Evolutionary conservation across 768 basidiomycete species (phyloP).

Genomic region (Phaffia australis): DNA sequence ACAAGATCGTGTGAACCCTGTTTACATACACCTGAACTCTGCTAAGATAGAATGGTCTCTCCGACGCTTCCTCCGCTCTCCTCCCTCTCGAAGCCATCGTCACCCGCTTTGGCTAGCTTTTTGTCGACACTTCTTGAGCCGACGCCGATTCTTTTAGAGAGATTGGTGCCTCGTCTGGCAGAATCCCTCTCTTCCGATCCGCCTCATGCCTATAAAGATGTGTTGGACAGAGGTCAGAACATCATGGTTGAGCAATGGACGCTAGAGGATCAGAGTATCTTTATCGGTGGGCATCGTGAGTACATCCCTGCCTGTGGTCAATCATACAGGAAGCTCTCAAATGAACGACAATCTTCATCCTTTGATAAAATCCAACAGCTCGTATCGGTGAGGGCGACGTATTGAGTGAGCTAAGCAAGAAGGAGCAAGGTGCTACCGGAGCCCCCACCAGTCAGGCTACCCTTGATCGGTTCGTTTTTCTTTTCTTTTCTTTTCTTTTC

Average conservation of each 20-base stretch:
- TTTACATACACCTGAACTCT: too few species aligned
- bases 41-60: slow-evolving; percentile 3
- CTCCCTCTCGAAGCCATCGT: slow-evolving; percentile 33
- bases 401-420: slow-evolving; percentile 62
- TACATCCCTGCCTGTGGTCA: background rate
- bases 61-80: slow-evolving; percentile 19
- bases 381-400: slow-evolving; percentile 74
- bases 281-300: slow-evolving; percentile 65
- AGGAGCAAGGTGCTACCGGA: slow-evolving; percentile 57
- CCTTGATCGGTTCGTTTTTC: slow-evolving; percentile 45
- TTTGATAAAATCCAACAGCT: slow-evolving; percentile 33
- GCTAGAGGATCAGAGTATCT: slow-evolving; percentile 43
- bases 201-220: slow-evolving; percentile 43
- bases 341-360: too few species aligned
- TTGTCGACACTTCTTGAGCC: slow-evolving; percentile 54
- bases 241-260: slow-evolving; percentile 29
- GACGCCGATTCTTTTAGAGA: slow-evolving; percentile 48
- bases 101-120: slow-evolving; percentile 4
- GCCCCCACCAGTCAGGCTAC: slow-evolving; percentile 61
- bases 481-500: background rate
- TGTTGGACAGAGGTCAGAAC: slow-evolving; percentile 45
- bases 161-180: slow-evolving; percentile 44
- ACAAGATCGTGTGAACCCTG: too few species aligned
- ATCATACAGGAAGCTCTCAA: too few species aligned
- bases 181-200: slow-evolving; percentile 19